Conservation (phyloP, 805 yeast genomes). For the Starmerella bombi region DNA sequence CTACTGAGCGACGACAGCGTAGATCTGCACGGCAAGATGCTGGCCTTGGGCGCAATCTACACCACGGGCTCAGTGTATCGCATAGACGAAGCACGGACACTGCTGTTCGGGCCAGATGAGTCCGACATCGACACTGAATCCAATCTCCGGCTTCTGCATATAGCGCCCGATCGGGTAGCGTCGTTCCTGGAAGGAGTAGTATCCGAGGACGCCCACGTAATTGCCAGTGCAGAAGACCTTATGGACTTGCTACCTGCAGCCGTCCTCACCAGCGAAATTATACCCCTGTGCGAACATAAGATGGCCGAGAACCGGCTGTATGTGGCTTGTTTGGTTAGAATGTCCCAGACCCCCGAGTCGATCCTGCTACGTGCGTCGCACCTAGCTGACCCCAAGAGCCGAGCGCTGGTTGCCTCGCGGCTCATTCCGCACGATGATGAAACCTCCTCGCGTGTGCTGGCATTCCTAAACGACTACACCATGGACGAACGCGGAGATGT, state of each 20-base stretch:
- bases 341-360: not conserved
- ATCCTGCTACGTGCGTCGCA: not conserved
- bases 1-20: not conserved
- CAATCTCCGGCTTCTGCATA: constrained; percentile 1
- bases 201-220: constrained; percentile 4
- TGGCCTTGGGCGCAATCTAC: too few relatives aligned
- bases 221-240: not conserved
- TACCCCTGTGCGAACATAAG: constrained; percentile 4
- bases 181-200: not conserved
- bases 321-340: constrained; percentile 13
- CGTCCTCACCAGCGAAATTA: not conserved
- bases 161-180: not conserved
- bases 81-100: not conserved
- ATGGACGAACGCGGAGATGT: constrained; percentile 77
- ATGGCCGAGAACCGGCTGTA: constrained; percentile 10
- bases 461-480: constrained; percentile 61
- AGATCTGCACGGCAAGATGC: constrained; percentile 9
- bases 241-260: not conserved
- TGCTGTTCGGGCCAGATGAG: not conserved
- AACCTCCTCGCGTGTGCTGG: constrained; percentile 18
- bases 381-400: constrained; percentile 7
- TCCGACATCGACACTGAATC: constrained; percentile 7
- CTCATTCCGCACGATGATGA: not conserved
- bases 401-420: constrained; percentile 12
- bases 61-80: constrained; percentile 1